These are phyloP conservation scores for Cinchona pubescens DNA, from an alignment of 257 asterid species.

Conservation along the genomic window DNA sequence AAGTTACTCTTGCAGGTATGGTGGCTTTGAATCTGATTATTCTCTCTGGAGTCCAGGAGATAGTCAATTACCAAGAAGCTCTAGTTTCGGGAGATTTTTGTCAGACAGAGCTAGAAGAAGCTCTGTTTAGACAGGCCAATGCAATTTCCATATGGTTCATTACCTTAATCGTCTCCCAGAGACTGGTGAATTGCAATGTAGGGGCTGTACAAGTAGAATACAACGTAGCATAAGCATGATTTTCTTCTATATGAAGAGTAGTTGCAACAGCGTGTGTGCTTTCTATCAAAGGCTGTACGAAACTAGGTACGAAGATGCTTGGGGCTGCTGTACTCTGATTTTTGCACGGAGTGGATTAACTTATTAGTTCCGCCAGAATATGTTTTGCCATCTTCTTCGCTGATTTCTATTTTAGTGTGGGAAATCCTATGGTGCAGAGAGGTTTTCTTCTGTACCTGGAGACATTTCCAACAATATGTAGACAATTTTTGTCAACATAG, in stretches of 20 bases:
- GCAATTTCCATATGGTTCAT: conserved; percentile 33
- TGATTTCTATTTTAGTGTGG: too few species aligned
- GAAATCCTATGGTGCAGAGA: too few species aligned
- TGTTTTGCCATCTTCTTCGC: too few species aligned
- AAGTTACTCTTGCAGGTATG: conserved; percentile 41
- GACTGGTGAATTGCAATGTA: conserved; percentile 1
- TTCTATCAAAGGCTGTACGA: background rate
- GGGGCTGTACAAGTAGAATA: background rate
- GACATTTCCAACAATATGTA: too few species aligned
- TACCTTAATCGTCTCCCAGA: conserved; percentile 46
- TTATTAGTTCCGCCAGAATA: background rate
- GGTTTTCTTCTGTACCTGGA: too few species aligned
- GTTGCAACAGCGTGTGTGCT: background rate
- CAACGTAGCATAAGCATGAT: background rate
- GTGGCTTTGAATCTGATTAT: conserved; percentile 43
- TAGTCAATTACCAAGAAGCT: conserved; percentile 46
- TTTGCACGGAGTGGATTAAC: background rate
- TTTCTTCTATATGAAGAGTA: conserved; percentile 2
- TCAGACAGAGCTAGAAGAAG: conserved; percentile 67
- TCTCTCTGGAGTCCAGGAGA: conserved; percentile 38
- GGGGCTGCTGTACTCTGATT: background rate
- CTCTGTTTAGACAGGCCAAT: conserved; percentile 35
- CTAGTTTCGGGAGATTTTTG: conserved; percentile 49
- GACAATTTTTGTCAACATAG: too few species aligned
- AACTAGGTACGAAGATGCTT: background rate